Base-by-base conservation (phyloP, 345 rosid species). In the Tarenaya hassleriana region DNA sequence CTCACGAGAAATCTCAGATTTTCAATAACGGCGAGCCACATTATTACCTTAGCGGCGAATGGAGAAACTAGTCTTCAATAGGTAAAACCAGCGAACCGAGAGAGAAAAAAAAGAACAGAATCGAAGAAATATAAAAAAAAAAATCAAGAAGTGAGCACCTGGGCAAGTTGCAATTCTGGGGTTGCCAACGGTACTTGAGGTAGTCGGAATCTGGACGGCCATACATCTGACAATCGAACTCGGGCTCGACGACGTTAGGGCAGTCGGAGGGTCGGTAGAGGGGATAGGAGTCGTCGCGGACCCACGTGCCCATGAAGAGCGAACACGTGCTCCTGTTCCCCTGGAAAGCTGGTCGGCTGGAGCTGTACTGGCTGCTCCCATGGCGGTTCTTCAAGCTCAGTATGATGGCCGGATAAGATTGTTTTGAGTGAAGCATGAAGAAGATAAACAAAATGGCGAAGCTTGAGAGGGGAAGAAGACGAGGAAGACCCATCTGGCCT, bases 171-270 rank as follows among this genome's bases (percentile, higher is more conserved):
- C 98, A 88, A 43, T 76, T 71, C 58, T 82, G 75, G 7, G 98
- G 98, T 50, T 77, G 73, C 98, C 98, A 92, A 27, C 90, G 74
- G 41, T 84, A 92, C 68, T 73, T 79, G 71, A 82, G 96, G 56
- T 88, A 92, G 41, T 72, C 77, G 24, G 94, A 73, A 49, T 92
- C 98, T 3, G 96, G 98, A 14, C 98, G 81, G 0, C 98, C 98
- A 50, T 79, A 69, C 78, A 73, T 69, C 68, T 76, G 78, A 42
- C 98, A 92, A 64, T 92, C 83, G 73, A 77, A 92, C 69, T 79
- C 77, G 1, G 81, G 73, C 34, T 81, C 95, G 11, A 92, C 80
- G 68, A 75, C 43, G 34, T 80, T 76, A 50, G 97, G 88, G 24
- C 75, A 74, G 41, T 70, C 60, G 27, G 83, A 61, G 41, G 83